These are phyloP conservation scores for Colletotrichum theobromicola DNA, from an alignment of 2,329 filamentous ascomycete species.

Conservation along the genomic window DNA sequence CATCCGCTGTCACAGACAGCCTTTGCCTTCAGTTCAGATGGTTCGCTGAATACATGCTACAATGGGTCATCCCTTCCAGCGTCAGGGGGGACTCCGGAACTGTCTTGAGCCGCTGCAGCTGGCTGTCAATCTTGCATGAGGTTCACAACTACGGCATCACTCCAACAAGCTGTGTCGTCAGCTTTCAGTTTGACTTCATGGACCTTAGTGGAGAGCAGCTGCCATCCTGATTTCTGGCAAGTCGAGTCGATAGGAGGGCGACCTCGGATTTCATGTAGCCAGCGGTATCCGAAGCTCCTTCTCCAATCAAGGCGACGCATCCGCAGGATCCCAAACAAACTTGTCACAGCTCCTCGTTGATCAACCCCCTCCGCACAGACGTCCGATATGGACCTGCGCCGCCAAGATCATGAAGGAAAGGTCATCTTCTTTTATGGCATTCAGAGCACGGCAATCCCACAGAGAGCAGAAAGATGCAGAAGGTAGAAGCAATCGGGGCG, in stretches of 20 bases:
- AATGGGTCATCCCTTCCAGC: slow-evolving; percentile 5
- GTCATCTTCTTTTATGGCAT: neutral
- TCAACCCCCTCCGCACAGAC: slow-evolving; percentile 11
- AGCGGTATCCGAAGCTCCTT: neutral
- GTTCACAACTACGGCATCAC: neutral
- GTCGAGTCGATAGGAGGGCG: neutral
- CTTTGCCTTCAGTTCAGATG: neutral
- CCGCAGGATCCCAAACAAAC: slow-evolving; percentile 17
- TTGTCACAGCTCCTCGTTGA: slow-evolving; percentile 19
- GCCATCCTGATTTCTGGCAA: neutral
- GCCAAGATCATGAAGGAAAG: neutral
- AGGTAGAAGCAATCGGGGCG: neutral
- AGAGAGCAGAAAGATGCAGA: neutral
- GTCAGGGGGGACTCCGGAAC: neutral
- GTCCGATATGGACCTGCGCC: neutral
- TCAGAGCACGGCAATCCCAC: neutral
- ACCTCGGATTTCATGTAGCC: neutral
- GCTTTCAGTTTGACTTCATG: neutral
- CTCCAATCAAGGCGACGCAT: slow-evolving; percentile 3
- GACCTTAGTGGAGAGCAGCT: neutral
- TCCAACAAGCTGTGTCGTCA: neutral
- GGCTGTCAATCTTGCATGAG: slow-evolving; percentile 18
- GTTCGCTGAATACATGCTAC: neutral
- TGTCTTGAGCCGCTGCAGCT: neutral
- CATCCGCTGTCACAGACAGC: neutral